Evolutionary conservation across 2,329 filamentous ascomycete genomes (phyloP), one percentile per base, ranked within the genome.

Genomic region (Zymoseptoria tritici): DNA sequence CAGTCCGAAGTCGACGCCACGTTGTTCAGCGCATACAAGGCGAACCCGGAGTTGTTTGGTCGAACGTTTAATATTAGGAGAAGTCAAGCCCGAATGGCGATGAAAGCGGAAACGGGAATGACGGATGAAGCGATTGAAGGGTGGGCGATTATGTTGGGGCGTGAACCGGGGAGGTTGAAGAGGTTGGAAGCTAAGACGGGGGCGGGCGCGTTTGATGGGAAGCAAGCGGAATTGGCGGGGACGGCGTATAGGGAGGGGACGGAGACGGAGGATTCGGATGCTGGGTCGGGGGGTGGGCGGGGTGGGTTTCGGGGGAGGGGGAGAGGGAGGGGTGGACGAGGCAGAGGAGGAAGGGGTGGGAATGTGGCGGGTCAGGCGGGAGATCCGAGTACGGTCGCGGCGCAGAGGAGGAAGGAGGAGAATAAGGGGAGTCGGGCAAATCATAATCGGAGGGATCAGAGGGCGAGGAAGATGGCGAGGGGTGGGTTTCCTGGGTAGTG

Each of bases 81-180:
- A 81, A 85, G 1, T 0, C 80, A 81, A 21, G 77, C 81, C 1
- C 81, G 94, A 49, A 75, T 74, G 6, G 82, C 82, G 36, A 72
- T 99, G 54, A 88, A 86, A 66, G 81, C 82, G 21, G 86, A 91
- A 61, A 96, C 90, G 0, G 87, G 87, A 3, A 90, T 97, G 90
- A 91, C 91, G 0, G 92, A 97, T 67, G 93, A 97, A 74, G 86
- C 88, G 2, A 88, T 99, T 36, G 94, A 97, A 74, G 94, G 94
- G 4, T 99, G 93, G 92, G 90, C 84, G 0, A 78, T 96, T 54
- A 96, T 97, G 90, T 76, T 97, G 7, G 4, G 2, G 2, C 21
- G 21, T 4, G 21, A 22, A 22, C 21, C 21, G 21, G 21, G 21
- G 21, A 22, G 21, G 4, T 22, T 22, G 21, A 22, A 22, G 77